Percentiles rank a stretch among this genome's conserved stretches.
phyloP scores from a whole-genome alignment of 805 yeast genomes.

The Cyberlindnera maritima region DNA sequence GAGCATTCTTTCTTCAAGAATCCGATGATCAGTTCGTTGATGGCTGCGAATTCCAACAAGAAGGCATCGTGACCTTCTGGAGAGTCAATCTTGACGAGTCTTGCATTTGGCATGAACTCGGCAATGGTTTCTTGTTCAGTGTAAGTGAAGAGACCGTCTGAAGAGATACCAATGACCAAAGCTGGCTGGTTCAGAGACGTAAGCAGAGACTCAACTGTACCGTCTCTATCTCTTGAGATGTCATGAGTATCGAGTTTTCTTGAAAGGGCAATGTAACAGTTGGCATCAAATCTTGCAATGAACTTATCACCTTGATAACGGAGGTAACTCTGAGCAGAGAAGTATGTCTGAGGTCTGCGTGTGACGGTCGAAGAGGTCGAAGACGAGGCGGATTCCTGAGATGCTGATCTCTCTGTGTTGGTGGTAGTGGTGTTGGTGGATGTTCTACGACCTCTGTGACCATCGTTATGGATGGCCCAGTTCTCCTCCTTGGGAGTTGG shows the following conservation, averaged over 20 bases:
- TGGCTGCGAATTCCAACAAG: constrained; percentile 79
- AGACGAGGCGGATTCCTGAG: constrained; percentile 29
- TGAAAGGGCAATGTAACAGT: constrained; percentile 92
- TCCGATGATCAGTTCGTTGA: constrained; percentile 65
- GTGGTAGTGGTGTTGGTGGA: constrained; percentile 3
- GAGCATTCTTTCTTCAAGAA: constrained; percentile 60
- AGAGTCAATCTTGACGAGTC: constrained; percentile 70
- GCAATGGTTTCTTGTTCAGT: constrained; percentile 89
- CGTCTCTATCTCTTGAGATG: constrained; percentile 69
- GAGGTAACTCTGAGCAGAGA: constrained; percentile 93
- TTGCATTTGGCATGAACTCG: constrained; percentile 65
- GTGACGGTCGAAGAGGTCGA: constrained; percentile 23
- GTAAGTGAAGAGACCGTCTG: constrained; percentile 91
- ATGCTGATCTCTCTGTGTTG: constrained; percentile 23
- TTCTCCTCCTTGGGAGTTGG: constrained; percentile 62
- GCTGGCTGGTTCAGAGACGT: constrained; percentile 67
- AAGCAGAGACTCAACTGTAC: constrained; percentile 48
- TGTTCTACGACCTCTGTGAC: constrained; percentile 41
- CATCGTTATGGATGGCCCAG: constrained; percentile 88
- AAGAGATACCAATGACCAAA: constrained; percentile 80
- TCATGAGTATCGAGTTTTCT: constrained; percentile 95
- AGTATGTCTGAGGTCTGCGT: constrained; percentile 49
- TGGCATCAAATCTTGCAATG: constrained; percentile 88
- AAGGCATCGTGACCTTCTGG: constrained; percentile 99
- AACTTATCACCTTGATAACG: constrained; percentile 94